Base-by-base conservation (phyloP, 1,139 yeast genomes). In the Geotrichum restrictum region DNA sequence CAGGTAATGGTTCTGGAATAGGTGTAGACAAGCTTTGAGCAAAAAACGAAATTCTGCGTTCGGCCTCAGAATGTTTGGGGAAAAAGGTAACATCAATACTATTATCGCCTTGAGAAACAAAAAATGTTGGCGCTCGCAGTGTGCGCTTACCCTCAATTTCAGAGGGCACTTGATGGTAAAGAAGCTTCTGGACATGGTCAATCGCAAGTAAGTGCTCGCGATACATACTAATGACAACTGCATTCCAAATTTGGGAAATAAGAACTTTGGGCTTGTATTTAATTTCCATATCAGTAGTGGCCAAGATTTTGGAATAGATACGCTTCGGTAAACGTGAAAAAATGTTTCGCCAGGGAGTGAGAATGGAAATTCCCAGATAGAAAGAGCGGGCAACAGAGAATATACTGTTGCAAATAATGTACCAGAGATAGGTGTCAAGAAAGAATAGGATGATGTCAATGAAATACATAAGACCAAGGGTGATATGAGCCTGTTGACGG, bases 341-440 rank as follows among this genome's bases (percentile, higher is more conserved):
- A 66, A 93, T 91, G 71, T 93, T 93, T 82, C 98, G 86, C 98
- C 98, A 93, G 58, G 98, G 98, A 51, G 98, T 93, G 78, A 91
- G 84, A 62, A 93, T 91, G 49, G 98, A 93, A 66, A 93, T 89
- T 84, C 98, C 98, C 72, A 93, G 79, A 78, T 91, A 93, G 80
- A 93, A 93, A 29, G 98, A 93, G 70, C 96, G 88, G 64, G 96
- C 97, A 66, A 93, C 89, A 57, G 98, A 91, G 80, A 88, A 89
- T 63, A 88, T 81, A 72, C 96, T 86, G 81, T 91, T 93, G 72
- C 88, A 84, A 64, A 93, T 78, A 78, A 93, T 91, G 79, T 91
- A 93, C 98, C 98, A 93, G 85, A 93, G 81, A 73, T 88, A 93
- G 61, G 98, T 88, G 85, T 93, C 98, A 79, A 93, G 81, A 82